Conservation (phyloP, 306 rosid genomes). For the Chamaecrista fasciculata region DNA sequence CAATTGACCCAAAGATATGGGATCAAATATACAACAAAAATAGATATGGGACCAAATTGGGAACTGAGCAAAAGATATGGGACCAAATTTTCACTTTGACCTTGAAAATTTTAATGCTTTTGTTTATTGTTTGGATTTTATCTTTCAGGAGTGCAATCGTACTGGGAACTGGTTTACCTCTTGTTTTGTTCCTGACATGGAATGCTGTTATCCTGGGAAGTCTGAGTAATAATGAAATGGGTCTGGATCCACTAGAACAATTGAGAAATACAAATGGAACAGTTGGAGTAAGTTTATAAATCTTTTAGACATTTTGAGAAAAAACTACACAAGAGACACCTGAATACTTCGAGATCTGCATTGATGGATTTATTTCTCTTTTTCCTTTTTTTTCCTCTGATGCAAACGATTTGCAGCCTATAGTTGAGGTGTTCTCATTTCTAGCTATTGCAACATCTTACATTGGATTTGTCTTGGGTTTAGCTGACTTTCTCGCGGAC, state of each 20-base stretch:
- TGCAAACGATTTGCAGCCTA: conserved; percentile 61
- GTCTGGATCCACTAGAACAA: conserved; percentile 70
- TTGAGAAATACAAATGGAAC: conserved; percentile 58
- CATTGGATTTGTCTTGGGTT: conserved; percentile 82
- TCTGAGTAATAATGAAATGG: conserved; percentile 43
- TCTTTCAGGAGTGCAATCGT: conserved; percentile 66
- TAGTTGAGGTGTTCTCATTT: conserved; percentile 68
- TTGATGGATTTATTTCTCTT: conserved; percentile 6
- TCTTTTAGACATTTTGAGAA: neutral
- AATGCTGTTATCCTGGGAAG: conserved; percentile 77
- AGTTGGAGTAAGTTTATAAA: conserved; percentile 57
- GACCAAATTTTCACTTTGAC: no score
- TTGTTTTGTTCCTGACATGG: conserved; percentile 71
- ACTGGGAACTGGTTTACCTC: conserved; percentile 71
- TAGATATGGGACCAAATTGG: no score
- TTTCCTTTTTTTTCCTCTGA: no score
- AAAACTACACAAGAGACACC: neutral
- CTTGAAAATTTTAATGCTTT: neutral
- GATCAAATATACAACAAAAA: no score
- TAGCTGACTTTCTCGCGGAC: conserved; percentile 71
- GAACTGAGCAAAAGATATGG: no score
- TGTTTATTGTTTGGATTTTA: neutral
- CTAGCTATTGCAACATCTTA: conserved; percentile 75
- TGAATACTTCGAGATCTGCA: neutral
- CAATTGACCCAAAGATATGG: no score